Evolutionary conservation across 1,284 basidiomycete species (phyloP), one percentile per base, ranked within the genome.

Genomic region (Sanghuangporus sanghuang): DNA sequence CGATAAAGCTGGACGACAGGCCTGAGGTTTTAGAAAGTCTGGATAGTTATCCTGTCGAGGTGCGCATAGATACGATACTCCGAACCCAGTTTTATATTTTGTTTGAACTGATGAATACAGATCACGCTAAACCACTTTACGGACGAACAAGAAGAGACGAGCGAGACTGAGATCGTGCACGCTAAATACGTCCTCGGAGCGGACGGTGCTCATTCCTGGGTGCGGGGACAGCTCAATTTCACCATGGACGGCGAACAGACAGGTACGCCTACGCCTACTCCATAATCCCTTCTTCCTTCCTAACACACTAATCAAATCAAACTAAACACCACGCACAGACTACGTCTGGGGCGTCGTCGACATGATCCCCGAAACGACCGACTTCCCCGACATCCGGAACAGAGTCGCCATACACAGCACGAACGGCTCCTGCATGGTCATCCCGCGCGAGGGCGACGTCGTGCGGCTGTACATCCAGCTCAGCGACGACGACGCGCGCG

Each of bases 371-470:
- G 44, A 46, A 46, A 79, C 84, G 21, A 91, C 90, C 12, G 79
- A 93, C 72, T 91, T 94, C 71, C 92, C 93, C 0, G 92, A 95
- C 73, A 87, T 92, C 66, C 86, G 93, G 38, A 89, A 86, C 67
- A 79, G 79, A 65, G 81, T 80, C 54, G 87, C 84, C 16, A 80
- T 89, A 42, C 85, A 87, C 72, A 84, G 83, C 0, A 74, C 76
- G 54, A 78, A 79, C 65, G 81, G 82, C 42, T 80, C 80, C 1
- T 77, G 76, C 48, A 68, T 83, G 73, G 68, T 82, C 59, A 77
- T 82, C 44, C 80, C 79, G 8, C 74, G 81, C 38, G 75, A 75
- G 64, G 66, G 62, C 6, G 78, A 78, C 35, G 68, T 74, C 57
- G 72, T 80, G 7, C 75, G 81, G 8, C 70, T 81, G 18, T 83